These are phyloP conservation scores for Xanthoceras sorbifolium DNA, from an alignment of 345 rosid genomes.

Conservation along the genomic window DNA sequence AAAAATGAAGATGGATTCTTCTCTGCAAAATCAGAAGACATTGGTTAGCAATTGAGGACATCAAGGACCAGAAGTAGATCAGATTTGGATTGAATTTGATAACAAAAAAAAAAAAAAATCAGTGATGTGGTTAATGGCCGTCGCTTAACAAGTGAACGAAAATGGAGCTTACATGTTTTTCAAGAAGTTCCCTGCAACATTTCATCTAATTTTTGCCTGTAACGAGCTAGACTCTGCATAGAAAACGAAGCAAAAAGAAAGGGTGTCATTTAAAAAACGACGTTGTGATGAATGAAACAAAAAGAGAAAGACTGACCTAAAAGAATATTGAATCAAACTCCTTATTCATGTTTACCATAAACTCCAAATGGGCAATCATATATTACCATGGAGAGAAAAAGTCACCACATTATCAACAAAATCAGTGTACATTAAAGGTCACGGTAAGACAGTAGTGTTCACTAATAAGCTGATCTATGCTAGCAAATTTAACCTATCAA, in stretches of 20 bases:
- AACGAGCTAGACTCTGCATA: conserved; percentile 24
- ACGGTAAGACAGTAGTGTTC: neutral
- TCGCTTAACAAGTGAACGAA: neutral
- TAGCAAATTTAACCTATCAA: neutral
- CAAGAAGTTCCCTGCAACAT: neutral
- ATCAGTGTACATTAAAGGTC: neutral
- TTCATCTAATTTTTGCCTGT: conserved; percentile 22
- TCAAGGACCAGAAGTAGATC: neutral
- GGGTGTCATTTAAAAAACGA: neutral
- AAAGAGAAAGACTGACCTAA: neutral
- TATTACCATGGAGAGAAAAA: neutral
- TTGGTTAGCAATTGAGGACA: neutral
- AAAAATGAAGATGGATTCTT: conserved; percentile 3
- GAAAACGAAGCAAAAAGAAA: neutral
- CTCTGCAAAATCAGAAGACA: neutral
- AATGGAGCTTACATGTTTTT: neutral
- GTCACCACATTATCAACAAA: neutral
- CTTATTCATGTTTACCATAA: neutral
- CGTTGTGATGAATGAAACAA: neutral
- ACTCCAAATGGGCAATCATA: neutral
- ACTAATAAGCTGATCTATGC: neutral
- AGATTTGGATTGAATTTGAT: neutral
- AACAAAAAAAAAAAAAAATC: neutral
- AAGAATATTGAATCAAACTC: neutral
- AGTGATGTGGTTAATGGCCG: neutral